A percentile compares a stretch with the other conserved stretches of the same genome.
These are phyloP conservation scores for Venturia effusa DNA, from an alignment of 2,329 filamentous ascomycete species.

Conservation along the genomic window DNA sequence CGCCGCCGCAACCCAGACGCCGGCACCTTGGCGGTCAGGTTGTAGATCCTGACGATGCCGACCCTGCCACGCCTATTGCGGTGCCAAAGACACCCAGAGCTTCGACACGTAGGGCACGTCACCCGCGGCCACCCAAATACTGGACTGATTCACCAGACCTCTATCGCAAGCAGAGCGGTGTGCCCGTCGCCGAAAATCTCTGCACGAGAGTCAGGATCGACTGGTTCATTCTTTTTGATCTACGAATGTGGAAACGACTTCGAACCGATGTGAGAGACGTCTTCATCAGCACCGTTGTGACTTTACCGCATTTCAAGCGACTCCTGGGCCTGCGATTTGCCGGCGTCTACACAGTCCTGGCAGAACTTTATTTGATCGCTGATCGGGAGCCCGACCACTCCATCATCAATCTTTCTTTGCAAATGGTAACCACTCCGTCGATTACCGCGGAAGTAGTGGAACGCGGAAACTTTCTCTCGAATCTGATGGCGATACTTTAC, in stretches of 20 bases:
- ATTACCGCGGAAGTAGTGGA: constrained; percentile 95
- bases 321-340: constrained; percentile 88
- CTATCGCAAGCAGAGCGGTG: constrained; percentile 51
- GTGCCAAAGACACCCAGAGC: constrained; percentile 71
- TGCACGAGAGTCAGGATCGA: constrained; percentile 84
- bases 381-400: constrained; percentile 96
- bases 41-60: constrained; percentile 62
- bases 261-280: constrained; percentile 82
- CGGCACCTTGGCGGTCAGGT: constrained; percentile 38
- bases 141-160: constrained; percentile 74
- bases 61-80: constrained; percentile 52
- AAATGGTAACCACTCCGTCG: constrained; percentile 92
- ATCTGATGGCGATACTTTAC: constrained; percentile 89
- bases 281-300: constrained; percentile 93
- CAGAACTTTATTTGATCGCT: constrained; percentile 89
- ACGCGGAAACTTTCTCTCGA: constrained; percentile 89
- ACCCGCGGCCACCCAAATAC: constrained; percentile 61
- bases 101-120: constrained; percentile 33
- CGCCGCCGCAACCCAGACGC: constrained; percentile 36
- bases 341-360: constrained; percentile 83
- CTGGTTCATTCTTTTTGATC: constrained; percentile 87
- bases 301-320: constrained; percentile 91
- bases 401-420: constrained; percentile 92
- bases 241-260: constrained; percentile 93
- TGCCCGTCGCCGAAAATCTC: constrained; percentile 72